phyloP scores from a whole-genome alignment of 176 grass and related monocot genomes.

The Hordeum marinum region DNA sequence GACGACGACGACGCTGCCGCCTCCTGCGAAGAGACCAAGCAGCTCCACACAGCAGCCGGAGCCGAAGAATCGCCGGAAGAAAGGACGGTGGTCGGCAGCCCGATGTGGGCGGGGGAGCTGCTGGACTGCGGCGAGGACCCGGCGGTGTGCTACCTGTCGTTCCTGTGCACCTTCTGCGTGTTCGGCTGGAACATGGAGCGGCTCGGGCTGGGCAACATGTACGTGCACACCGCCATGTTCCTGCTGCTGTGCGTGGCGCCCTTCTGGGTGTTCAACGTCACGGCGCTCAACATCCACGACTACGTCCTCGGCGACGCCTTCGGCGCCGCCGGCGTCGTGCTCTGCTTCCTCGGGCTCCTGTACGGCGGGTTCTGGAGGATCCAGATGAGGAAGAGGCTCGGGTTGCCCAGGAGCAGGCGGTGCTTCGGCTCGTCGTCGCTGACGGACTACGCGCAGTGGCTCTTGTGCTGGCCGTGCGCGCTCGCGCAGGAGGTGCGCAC shows the following conservation, averaged over 20 bases:
- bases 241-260: slow-evolving; percentile 76
- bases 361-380: slow-evolving; percentile 96
- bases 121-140: slow-evolving; percentile 61
- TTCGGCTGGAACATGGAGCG: slow-evolving; percentile 98
- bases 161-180: slow-evolving; percentile 78
- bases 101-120: slow-evolving; percentile 55
- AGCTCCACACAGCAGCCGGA: neutral
- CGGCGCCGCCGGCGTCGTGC: slow-evolving; percentile 41
- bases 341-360: slow-evolving; percentile 72
- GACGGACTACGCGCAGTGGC: slow-evolving; percentile 62
- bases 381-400: slow-evolving; percentile 72
- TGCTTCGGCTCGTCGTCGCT: slow-evolving; percentile 52
- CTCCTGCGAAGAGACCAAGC: slow-evolving; percentile 37
- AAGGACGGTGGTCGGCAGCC: slow-evolving; percentile 40
- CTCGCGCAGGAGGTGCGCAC: slow-evolving; percentile 91
- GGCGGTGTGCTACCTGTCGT: slow-evolving; percentile 57
- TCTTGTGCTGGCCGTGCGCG: slow-evolving; percentile 76
- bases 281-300: slow-evolving; percentile 64
- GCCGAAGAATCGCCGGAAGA: slow-evolving; percentile 13
- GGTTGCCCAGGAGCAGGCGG: slow-evolving; percentile 41
- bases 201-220: slow-evolving; percentile 92
- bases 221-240: slow-evolving; percentile 66
- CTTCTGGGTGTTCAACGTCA: slow-evolving; percentile 89
- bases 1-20: slow-evolving; percentile 1
- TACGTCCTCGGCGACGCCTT: slow-evolving; percentile 48